Conservation (phyloP, 208 protist species). For the Crithidia expoeki region DNA sequence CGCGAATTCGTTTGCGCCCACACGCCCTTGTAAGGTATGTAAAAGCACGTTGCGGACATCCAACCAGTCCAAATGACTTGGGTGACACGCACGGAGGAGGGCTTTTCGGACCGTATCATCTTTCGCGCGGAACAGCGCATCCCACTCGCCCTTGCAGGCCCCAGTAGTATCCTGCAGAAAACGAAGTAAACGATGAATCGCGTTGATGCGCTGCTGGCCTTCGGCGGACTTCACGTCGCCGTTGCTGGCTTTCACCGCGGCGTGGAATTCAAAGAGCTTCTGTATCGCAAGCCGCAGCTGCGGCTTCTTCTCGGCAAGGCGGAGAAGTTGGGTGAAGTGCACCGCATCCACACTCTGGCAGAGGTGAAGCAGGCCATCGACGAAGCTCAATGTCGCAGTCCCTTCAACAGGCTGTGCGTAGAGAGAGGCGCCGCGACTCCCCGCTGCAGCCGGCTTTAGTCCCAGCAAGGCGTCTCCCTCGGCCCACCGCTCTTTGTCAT, state of each 20-base stretch:
- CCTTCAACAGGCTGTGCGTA: background rate
- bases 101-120: constrained; percentile 66
- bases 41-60: constrained; percentile 44
- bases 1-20: constrained; percentile 36
- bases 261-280: constrained; percentile 37
- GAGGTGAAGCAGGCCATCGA: constrained; percentile 53
- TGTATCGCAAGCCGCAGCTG: constrained; percentile 55
- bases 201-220: constrained; percentile 58
- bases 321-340: constrained; percentile 54
- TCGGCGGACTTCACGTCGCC: constrained; percentile 52
- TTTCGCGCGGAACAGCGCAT: constrained; percentile 67
- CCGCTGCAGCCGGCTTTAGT: background rate
- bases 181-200: constrained; percentile 67
- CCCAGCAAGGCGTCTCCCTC: constrained; percentile 36
- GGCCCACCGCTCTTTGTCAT: constrained; percentile 4
- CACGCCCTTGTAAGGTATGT: constrained; percentile 48
- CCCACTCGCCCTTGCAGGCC: constrained; percentile 63
- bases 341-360: constrained; percentile 43
- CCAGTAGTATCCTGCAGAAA: constrained; percentile 68
- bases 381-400: constrained; percentile 22
- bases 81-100: constrained; percentile 50
- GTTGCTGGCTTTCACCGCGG: constrained; percentile 32
- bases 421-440: background rate
- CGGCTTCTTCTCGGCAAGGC: constrained; percentile 53
- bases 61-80: constrained; percentile 34